Percentiles rank a stretch among this genome's conserved stretches.
Conservation (phyloP, 2,329 filamentous ascomycete genomes). For the Xylariaceae sp. region DNA sequence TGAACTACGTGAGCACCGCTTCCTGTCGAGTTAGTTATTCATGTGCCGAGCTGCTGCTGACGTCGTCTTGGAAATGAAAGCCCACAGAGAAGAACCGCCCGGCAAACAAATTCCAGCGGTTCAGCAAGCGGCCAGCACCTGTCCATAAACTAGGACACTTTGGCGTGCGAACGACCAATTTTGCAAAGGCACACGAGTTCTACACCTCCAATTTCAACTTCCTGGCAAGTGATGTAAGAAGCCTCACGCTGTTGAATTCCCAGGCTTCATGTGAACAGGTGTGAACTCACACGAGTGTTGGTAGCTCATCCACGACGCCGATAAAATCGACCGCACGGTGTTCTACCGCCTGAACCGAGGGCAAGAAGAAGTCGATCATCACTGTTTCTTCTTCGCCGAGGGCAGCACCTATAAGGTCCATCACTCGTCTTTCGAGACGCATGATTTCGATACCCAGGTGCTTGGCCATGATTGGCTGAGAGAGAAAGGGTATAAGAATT, state of each 20-base stretch:
- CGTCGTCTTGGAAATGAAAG: slow-evolving; percentile 21
- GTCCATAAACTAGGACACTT: slow-evolving; percentile 56
- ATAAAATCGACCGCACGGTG: slow-evolving; percentile 38
- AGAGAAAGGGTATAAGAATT: slow-evolving; percentile 59
- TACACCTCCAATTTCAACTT: slow-evolving; percentile 51
- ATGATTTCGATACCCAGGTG: slow-evolving; percentile 69
- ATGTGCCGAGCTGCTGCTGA: background rate
- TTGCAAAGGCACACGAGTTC: slow-evolving; percentile 47
- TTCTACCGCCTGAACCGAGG: slow-evolving; percentile 48
- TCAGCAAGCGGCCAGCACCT: slow-evolving; percentile 46
- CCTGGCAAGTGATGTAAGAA: slow-evolving; percentile 45
- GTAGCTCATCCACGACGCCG: slow-evolving; percentile 39
- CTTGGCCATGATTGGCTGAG: slow-evolving; percentile 68
- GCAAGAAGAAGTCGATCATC: slow-evolving; percentile 46
- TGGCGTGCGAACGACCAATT: slow-evolving; percentile 52
- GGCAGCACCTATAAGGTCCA: slow-evolving; percentile 56
- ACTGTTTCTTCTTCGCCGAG: slow-evolving; percentile 51
- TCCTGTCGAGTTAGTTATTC: background rate
- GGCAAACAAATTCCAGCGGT: slow-evolving; percentile 49
- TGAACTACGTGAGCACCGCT: slow-evolving; percentile 42
- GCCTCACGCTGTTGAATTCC: too few species aligned
- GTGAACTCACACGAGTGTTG: background rate
- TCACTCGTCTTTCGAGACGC: slow-evolving; percentile 67
- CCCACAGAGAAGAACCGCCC: slow-evolving; percentile 48
- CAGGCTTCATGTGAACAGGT: background rate